These are phyloP conservation scores for Leccinellum rugosiceps DNA, from an alignment of 768 basidiomycete genomes.

Conservation along the genomic window DNA sequence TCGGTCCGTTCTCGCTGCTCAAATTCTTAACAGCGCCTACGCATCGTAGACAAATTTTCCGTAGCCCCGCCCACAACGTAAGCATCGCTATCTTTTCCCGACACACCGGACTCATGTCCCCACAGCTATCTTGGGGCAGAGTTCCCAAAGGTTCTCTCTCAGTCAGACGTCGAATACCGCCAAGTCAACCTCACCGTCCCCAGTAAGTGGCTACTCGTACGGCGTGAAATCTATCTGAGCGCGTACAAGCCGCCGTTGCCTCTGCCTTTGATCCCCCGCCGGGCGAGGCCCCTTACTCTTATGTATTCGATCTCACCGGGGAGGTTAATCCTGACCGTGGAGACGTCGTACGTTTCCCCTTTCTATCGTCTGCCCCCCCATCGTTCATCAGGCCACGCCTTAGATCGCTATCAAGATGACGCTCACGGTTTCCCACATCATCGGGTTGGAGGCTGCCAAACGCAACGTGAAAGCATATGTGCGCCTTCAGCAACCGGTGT, in stretches of 20 bases:
- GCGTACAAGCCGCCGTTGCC: conserved; percentile 55
- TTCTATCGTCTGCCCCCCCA: background rate
- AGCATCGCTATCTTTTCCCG: conserved; percentile 23
- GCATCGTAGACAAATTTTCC: conserved; percentile 74
- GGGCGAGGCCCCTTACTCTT: conserved; percentile 66
- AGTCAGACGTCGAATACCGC: conserved; percentile 71
- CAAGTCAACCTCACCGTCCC: conserved; percentile 79
- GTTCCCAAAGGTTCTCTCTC: conserved; percentile 67
- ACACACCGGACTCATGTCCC: conserved; percentile 5
- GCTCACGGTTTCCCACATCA: conserved; percentile 59
- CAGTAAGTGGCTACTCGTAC: conserved; percentile 39
- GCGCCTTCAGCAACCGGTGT: conserved; percentile 74
- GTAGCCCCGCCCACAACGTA: conserved; percentile 74
- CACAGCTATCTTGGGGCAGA: conserved; percentile 73
- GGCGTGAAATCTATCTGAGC: conserved; percentile 11
- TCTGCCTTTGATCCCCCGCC: conserved; percentile 69
- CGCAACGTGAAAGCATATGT: conserved; percentile 77
- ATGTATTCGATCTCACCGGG: conserved; percentile 85
- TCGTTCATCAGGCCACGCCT: conserved; percentile 5
- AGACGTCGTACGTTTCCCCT: conserved; percentile 53
- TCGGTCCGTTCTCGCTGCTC: conserved; percentile 6
- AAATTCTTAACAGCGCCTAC: conserved; percentile 46
- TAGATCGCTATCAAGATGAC: conserved; percentile 81
- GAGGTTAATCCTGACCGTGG: conserved; percentile 73
- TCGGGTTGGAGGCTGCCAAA: conserved; percentile 77